phyloP scores from a whole-genome alignment of 768 basidiomycete species.

The Serpula lacrymans region DNA sequence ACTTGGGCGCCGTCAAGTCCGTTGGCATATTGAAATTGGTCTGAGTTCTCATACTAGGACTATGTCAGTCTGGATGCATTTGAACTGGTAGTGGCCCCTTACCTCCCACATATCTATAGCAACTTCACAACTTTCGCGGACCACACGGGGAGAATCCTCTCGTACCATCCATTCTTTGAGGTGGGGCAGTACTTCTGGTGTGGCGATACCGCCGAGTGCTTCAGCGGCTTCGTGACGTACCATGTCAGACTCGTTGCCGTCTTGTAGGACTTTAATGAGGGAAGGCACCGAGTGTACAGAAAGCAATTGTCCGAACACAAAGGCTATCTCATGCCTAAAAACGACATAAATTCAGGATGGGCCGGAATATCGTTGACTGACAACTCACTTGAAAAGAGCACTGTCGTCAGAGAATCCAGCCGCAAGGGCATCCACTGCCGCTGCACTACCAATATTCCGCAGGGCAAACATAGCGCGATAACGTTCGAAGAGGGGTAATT shows the following conservation, averaged over 20 bases:
- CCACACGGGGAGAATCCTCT: constrained; percentile 81
- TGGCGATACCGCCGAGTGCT: constrained; percentile 95
- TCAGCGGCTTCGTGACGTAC: constrained; percentile 99
- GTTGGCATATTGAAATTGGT: constrained; percentile 76
- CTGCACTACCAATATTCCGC: constrained; percentile 83
- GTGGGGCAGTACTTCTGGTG: constrained; percentile 84
- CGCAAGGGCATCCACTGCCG: constrained; percentile 87
- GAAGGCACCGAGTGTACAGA: constrained; percentile 86
- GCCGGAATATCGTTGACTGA: not conserved
- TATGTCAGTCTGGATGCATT: constrained; percentile 1
- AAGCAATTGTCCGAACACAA: constrained; percentile 94
- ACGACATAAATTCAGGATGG: not conserved
- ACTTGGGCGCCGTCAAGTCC: constrained; percentile 30
- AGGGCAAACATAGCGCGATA: constrained; percentile 99
- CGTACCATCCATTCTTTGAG: constrained; percentile 81
- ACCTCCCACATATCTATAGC: constrained; percentile 99
- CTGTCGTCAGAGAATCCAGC: constrained; percentile 87
- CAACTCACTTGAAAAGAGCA: constrained; percentile 85
- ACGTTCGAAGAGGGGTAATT: constrained; percentile 79
- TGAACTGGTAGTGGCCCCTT: constrained; percentile 17
- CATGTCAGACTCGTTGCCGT: constrained; percentile 84
- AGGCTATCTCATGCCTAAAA: constrained; percentile 92
- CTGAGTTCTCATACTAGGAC: constrained; percentile 72
- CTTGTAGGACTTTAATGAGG: constrained; percentile 72
- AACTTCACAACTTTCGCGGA: constrained; percentile 93